phyloP scores from a whole-genome alignment of 345 rosid species.

The Mercurialis annua region DNA sequence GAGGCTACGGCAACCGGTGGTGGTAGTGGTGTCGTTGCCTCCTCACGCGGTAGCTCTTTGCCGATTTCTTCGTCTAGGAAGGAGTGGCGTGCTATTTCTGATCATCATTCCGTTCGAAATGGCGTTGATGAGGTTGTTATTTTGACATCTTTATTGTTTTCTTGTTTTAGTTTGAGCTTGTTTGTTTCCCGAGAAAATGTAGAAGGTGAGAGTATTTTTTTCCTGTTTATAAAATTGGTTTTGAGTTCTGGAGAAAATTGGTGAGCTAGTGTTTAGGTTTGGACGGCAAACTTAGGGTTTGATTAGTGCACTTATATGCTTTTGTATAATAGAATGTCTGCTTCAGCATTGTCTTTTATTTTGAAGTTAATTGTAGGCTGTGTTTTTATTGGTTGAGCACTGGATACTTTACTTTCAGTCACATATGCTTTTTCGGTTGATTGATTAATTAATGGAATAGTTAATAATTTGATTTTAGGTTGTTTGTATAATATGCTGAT shows the following conservation, averaged over 20 bases:
- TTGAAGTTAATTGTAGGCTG: too few relatives aligned
- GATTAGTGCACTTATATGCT: too few relatives aligned
- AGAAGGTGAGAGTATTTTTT: not conserved
- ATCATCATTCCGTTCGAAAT: conserved; percentile 57
- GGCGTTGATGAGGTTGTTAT: conserved; percentile 52
- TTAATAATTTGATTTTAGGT: not conserved
- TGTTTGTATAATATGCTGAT: not conserved
- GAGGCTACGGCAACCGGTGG: conserved; percentile 55
- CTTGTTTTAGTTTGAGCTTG: not conserved
- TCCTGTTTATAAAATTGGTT: too few relatives aligned
- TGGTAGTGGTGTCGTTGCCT: conserved; percentile 37
- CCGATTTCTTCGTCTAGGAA: conserved; percentile 60
- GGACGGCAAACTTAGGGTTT: too few relatives aligned
- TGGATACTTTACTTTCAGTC: not conserved
- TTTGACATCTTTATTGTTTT: not conserved
- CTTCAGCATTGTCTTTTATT: too few relatives aligned
- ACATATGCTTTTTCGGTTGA: not conserved
- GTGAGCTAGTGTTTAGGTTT: not conserved
- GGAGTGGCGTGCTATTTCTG: conserved; percentile 96
- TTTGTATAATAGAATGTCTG: too few relatives aligned
- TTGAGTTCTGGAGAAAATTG: not conserved
- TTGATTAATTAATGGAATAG: not conserved
- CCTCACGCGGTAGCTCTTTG: conserved; percentile 62
- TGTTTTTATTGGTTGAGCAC: too few relatives aligned
- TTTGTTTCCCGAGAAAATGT: conserved; percentile 5